Evolutionary conservation across 768 basidiomycete species (phyloP), one percentile per base, ranked within the genome.

Genomic region (Infundibulicybe gibba): DNA sequence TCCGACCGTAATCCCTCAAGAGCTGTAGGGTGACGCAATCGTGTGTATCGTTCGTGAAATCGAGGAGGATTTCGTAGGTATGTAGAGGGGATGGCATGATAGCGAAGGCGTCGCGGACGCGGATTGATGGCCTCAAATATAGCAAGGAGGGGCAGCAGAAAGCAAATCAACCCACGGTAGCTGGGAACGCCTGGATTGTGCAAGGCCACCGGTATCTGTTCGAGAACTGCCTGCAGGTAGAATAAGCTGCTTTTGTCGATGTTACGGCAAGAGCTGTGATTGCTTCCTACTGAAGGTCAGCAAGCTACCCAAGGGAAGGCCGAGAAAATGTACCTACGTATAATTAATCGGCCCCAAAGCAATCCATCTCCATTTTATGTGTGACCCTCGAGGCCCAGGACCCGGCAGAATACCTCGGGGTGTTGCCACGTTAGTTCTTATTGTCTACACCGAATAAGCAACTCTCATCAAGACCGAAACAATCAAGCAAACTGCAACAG

Each of bases 31-130:
- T 79, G 49, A 81, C 76, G 45, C 69, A 75, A 57, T 83, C 80
- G 54, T 70, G 76, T 13, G 81, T 84, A 55, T 87, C 85, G 61
- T 87, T 87, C 42, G 76, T 77, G 61, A 87, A 75, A 60, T 82
- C 80, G 60, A 87, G 77, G 45, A 79, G 70, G 59, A 86, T 74
- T 57, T 85, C 84, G 66, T 83, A 85, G 49, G 58, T 61, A 61
- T 82, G 74, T 12, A 79, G 69, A 54, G 72, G 66, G 21, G 74
- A 75, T 49, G 85, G 85, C 85, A 87, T 86, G 54, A 53, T 49
- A 50, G 38, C 15, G 20, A 15, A 50, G 61, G 25, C 63, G 68
- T 69, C 60, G 49, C 70, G 57, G 69, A 72, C 66, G 58, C 54
- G 55, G 59, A 58, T 59, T 44, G 40, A 47, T 47, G 46, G 46